Evolutionary conservation across 306 rosid genomes (phyloP), one percentile per base, ranked within the genome.

Genomic region (Hylodesmum podocarpum): DNA sequence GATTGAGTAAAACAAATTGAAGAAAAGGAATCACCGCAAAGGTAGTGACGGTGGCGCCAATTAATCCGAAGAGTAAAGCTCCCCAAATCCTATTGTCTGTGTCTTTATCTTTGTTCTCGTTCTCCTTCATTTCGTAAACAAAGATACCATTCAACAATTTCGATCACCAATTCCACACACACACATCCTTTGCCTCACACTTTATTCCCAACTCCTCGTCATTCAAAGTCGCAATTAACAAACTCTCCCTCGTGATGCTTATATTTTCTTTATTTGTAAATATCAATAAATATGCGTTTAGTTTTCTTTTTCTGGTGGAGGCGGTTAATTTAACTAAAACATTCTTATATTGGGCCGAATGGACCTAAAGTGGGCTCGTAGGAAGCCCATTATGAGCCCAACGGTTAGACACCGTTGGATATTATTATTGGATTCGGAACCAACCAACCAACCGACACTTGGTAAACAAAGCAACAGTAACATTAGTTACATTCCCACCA

Each of bases 41-140:
- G 59, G 99, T 96, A 40, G 96, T 86, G 80, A 83, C 93, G 62
- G 98, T 86, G 87, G 98, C 99, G 67, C 96, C 97, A 70, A 96
- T 89, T 19, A 96, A 33, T 4, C 96, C 96, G 80, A 92, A 91
- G 74, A 92, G 83, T 12, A 96, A 44, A 82, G 89, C 81, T 11
- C 97, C 99, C 96, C 96, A 88, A 39, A 92, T 80, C 85, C 84
- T 91, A 63, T 66, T 18, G 72, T 82, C 92, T 58, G 85, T 78
- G 29, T 21, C 81, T 71, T 90, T 73, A 8, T 78, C 86, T 71
- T 83, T 84, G 1, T 85, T 67, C 29, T 63, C 87, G 16, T 80
- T 85, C 51, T 73, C 91, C 69, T 80, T 75, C 97, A 88, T 94
- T 77, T 74, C 68, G 37, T 34, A 21, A 78, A 76, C 15, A 6